Evolutionary conservation across 2,329 filamentous ascomycete species (phyloP).

Genomic region (Pseudopithomyces chartarum): DNA sequence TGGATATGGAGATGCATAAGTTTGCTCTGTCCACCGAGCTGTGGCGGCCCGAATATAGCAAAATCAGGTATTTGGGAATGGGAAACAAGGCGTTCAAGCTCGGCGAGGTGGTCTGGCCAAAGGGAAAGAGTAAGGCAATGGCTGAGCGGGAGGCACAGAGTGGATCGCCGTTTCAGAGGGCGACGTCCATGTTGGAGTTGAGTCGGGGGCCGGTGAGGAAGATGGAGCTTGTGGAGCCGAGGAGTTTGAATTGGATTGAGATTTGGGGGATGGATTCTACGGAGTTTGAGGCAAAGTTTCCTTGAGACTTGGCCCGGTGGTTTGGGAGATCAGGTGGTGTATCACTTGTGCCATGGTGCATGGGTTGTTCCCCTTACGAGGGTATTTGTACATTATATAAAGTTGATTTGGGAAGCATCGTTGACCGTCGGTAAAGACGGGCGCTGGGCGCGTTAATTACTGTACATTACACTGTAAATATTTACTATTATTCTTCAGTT

Average conservation of each 20-base stretch:
- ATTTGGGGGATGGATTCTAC: slow-evolving; percentile 52
- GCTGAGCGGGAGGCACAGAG: slow-evolving; percentile 16
- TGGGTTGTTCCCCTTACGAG: not conserved
- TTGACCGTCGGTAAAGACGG: too few species aligned
- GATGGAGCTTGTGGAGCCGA: slow-evolving; percentile 37
- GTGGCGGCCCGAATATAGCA: slow-evolving; percentile 40
- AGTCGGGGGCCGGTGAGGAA: slow-evolving; percentile 34
- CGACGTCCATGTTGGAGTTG: slow-evolving; percentile 23
- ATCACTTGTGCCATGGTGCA: not conserved
- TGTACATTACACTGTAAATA: too few species aligned
- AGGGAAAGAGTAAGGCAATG: slow-evolving; percentile 9
- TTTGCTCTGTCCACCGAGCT: slow-evolving; percentile 40
- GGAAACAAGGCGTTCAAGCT: slow-evolving; percentile 47
- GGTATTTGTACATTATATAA: too few species aligned
- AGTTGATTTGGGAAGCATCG: too few species aligned
- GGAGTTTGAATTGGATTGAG: slow-evolving; percentile 48
- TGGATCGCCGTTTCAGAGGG: slow-evolving; percentile 15
- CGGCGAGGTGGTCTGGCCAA: slow-evolving; percentile 33
- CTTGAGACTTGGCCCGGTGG: slow-evolving; percentile 12
- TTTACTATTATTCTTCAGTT: too few species aligned
- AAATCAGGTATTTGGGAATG: slow-evolving; percentile 47
- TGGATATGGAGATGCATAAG: slow-evolving; percentile 37
- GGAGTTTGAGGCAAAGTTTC: slow-evolving; percentile 37
- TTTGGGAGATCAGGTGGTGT: not conserved
- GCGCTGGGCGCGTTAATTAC: too few species aligned